A percentile compares a stretch with the other conserved stretches of the same genome.
phyloP scores from a whole-genome alignment of 108 stramenopile genomes.

The Cyclotella distinguenda region DNA sequence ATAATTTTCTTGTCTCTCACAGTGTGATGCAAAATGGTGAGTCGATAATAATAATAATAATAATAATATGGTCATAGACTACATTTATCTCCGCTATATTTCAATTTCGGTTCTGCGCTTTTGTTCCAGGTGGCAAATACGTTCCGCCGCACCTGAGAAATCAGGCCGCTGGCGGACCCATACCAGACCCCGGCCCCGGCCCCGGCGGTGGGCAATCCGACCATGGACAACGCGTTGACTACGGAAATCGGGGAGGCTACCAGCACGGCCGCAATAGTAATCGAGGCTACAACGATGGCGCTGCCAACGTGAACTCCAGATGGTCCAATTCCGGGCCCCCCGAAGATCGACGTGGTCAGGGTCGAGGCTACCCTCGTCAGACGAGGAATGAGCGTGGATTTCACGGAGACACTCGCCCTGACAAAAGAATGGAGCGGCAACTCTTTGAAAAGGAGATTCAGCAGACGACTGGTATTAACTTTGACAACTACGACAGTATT shows the following conservation, averaged over 20 bases:
- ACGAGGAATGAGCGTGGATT: constrained; percentile 73
- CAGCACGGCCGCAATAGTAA: constrained; percentile 37
- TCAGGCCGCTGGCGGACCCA: constrained; percentile 69
- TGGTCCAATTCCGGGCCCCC: constrained; percentile 17
- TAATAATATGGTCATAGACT: too few relatives aligned
- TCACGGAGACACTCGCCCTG: constrained; percentile 81
- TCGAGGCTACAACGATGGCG: constrained; percentile 38
- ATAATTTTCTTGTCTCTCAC: too few relatives aligned
- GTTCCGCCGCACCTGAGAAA: constrained; percentile 96
- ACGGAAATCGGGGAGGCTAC: constrained; percentile 36
- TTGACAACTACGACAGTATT: constrained; percentile 98
- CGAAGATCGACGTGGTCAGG: constrained; percentile 20
- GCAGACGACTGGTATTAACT: constrained; percentile 99
- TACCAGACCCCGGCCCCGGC: constrained; percentile 15
- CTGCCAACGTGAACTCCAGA: constrained; percentile 13
- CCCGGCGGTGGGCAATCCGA: constrained; percentile 45
- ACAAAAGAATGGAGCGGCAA: constrained; percentile 71
- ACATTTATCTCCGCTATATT: too few relatives aligned
- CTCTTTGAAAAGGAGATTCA: constrained; percentile 76
- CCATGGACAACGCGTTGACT: constrained; percentile 24
- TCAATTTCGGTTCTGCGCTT: background rate
- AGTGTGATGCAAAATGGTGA: too few relatives aligned
- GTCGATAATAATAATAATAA: too few relatives aligned
- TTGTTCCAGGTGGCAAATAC: constrained; percentile 76
- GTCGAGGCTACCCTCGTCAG: constrained; percentile 23